Conservation (phyloP, 768 basidiomycete genomes). For the Lenzites betulinus region DNA sequence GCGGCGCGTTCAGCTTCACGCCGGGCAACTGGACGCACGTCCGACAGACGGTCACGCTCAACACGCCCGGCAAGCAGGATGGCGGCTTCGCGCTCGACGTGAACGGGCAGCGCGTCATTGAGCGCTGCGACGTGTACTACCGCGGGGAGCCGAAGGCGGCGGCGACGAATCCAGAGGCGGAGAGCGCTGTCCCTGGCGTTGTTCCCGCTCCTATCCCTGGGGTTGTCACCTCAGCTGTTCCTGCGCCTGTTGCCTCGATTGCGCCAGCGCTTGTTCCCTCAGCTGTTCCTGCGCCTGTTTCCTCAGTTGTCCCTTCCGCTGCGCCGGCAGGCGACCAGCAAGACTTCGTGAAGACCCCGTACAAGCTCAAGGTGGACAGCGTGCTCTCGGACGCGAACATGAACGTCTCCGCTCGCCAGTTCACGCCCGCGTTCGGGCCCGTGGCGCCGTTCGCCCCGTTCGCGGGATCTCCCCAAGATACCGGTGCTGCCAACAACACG, state of each 20-base stretch:
- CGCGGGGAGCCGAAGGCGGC: constrained; percentile 39
- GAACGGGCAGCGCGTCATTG: constrained; percentile 56
- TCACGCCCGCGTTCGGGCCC: constrained; percentile 5
- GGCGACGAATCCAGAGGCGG: not conserved
- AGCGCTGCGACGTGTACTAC: constrained; percentile 62
- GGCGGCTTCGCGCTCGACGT: constrained; percentile 66
- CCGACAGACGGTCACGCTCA: constrained; percentile 67
- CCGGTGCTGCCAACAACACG: no score
- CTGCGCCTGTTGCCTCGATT: no score
- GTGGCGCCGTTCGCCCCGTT: not conserved
- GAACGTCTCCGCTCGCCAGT: not conserved
- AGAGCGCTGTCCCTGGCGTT: not conserved
- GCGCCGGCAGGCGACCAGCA: not conserved
- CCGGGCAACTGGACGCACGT: constrained; percentile 72
- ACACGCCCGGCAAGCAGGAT: constrained; percentile 72
- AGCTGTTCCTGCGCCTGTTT: no score
- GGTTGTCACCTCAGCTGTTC: no score
- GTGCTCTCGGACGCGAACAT: not conserved
- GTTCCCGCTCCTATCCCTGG: no score
- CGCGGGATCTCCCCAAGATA: not conserved
- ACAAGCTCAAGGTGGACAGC: constrained; percentile 5
- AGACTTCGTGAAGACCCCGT: not conserved
- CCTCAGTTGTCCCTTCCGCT: no score
- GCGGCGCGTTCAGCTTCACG: constrained; percentile 67
- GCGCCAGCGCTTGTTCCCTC: no score